These are phyloP conservation scores for Aegilops longissima DNA, from an alignment of 176 grass and related monocot genomes.

Conservation along the genomic window DNA sequence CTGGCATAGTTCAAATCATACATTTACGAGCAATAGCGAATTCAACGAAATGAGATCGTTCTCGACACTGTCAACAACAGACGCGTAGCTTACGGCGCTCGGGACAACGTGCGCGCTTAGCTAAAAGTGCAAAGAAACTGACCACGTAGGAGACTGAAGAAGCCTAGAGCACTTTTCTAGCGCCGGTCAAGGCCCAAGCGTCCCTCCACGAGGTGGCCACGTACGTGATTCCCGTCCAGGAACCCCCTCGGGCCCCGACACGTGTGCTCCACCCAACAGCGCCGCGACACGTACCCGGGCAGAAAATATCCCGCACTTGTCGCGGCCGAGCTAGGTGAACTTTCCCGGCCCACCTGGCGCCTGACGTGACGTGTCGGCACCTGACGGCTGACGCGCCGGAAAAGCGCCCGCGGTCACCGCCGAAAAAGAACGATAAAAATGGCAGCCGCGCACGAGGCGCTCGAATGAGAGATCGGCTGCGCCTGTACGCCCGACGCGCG, in stretches of 20 bases:
- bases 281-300: not conserved
- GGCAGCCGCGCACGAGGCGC: not conserved
- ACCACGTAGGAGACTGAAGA: not conserved
- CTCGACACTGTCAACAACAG: no score
- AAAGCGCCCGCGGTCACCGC: not conserved
- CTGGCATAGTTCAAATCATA: no score
- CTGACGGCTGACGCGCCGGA: not conserved
- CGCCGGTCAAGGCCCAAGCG: not conserved
- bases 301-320: not conserved
- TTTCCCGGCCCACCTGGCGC: not conserved
- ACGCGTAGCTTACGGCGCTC: not conserved
- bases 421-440: not conserved
- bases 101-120: not conserved
- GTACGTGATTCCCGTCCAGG: not conserved
- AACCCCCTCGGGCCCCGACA: not conserved
- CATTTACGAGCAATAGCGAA: no score
- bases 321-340: not conserved
- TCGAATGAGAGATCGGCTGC: not conserved
- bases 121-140: not conserved
- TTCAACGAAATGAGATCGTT: no score
- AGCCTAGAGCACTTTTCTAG: not conserved
- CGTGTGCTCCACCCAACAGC: not conserved
- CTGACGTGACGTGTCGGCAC: conserved; percentile 31
- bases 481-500: conserved; percentile 8
- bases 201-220: not conserved